Conservation (phyloP, 2,329 filamentous ascomycete species). For the Colletotrichum melonis region DNA sequence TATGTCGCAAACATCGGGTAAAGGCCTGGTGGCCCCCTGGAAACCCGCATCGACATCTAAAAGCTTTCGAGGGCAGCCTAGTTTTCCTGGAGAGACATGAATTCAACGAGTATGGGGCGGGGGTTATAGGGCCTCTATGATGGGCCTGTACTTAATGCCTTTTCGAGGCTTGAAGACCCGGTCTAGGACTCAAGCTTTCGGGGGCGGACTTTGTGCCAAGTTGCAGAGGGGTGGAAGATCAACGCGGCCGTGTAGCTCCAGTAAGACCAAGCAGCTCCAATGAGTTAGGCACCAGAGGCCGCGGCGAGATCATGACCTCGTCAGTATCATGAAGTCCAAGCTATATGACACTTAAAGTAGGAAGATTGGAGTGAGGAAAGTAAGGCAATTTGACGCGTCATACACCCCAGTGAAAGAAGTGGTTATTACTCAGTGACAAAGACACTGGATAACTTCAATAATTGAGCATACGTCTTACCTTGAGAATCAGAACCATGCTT, state of each 20-base stretch:
- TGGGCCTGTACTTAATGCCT: too few relatives aligned
- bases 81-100: background rate
- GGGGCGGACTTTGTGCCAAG: background rate
- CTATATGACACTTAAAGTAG: background rate
- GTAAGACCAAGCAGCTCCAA: background rate
- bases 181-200: background rate
- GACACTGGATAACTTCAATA: background rate
- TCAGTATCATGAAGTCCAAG: background rate
- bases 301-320: background rate
- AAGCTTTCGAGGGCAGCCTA: background rate
- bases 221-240: background rate
- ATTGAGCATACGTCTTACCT: too few relatives aligned
- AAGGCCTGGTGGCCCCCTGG: background rate
- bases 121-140: too few relatives aligned
- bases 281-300: background rate
- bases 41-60: too few relatives aligned
- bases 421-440: background rate
- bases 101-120: too few relatives aligned
- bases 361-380: background rate
- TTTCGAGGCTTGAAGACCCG: background rate
- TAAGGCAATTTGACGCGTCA: background rate
- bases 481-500: too few relatives aligned
- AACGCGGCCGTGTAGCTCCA: background rate
- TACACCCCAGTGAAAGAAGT: background rate
- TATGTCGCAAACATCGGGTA: background rate